Conservation (phyloP, 345 rosid genomes). For the Camelina sativa region DNA sequence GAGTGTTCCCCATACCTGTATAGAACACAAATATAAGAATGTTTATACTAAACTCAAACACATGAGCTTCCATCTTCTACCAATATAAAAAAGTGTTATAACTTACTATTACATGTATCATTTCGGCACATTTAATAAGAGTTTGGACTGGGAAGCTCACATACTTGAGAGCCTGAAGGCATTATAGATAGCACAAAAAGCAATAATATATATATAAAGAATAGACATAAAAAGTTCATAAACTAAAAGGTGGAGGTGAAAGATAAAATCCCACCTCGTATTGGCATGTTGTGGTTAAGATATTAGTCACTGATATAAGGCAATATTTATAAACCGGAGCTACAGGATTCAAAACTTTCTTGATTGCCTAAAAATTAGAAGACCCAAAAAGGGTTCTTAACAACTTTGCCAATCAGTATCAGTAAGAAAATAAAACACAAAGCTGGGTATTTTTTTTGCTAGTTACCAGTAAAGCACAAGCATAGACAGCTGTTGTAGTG, state of each 20-base stretch:
- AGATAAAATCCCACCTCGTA: conserved; percentile 63
- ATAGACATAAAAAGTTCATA: neutral
- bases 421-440: conserved; percentile 10
- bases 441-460: neutral
- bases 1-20: conserved; percentile 78
- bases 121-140: conserved; percentile 90
- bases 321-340: conserved; percentile 88
- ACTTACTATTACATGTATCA: conserved; percentile 95
- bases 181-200: conserved; percentile 24
- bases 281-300: conserved; percentile 87
- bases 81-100: neutral
- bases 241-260: neutral
- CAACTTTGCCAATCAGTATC: neutral
- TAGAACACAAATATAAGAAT: conserved; percentile 10
- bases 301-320: conserved; percentile 72
- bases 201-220: neutral
- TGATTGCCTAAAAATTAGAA: conserved; percentile 61
- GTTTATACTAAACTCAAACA: neutral
- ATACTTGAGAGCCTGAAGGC: conserved; percentile 82
- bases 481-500: conserved; percentile 82
- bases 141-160: conserved; percentile 94
- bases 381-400: neutral
- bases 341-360: conserved; percentile 75
- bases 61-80: conserved; percentile 7
- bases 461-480: conserved; percentile 66